A percentile compares a stretch with the other conserved stretches of the same genome.
Evolutionary conservation across 495 filamentous ascomycete species (phyloP).

Genomic region (Podospora sp.): DNA sequence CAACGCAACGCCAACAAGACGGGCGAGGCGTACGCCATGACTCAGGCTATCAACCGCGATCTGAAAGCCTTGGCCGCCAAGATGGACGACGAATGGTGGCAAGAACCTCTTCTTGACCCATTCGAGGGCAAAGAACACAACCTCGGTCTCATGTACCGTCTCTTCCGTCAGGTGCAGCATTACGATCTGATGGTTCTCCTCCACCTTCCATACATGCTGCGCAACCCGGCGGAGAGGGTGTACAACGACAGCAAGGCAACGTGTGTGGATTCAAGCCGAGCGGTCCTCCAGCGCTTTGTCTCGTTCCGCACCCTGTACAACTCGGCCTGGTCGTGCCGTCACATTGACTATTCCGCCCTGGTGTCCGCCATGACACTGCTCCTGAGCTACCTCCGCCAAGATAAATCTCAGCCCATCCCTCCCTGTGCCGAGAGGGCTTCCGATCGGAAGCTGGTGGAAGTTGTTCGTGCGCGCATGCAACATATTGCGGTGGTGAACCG

Average conservation of each 20-base stretch:
- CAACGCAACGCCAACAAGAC: conserved; percentile 42
- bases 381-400: conserved; percentile 42
- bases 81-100: conserved; percentile 46
- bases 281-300: conserved; percentile 46
- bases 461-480: conserved; percentile 45
- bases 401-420: conserved; percentile 26
- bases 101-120: conserved; percentile 23
- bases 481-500: conserved; percentile 37
- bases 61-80: conserved; percentile 43
- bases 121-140: conserved; percentile 21
- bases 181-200: conserved; percentile 46
- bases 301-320: conserved; percentile 39
- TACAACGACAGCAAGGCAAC: conserved; percentile 54
- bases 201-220: conserved; percentile 53
- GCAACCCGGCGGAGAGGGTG: conserved; percentile 43
- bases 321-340: conserved; percentile 43
- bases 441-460: conserved; percentile 37
- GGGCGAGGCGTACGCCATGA: conserved; percentile 30
- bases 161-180: conserved; percentile 51
- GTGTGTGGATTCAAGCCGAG: conserved; percentile 44
- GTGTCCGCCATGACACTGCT: conserved; percentile 50
- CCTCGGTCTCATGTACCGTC: conserved; percentile 31
- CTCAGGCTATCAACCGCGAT: conserved; percentile 49
- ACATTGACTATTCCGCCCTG: conserved; percentile 50
- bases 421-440: conserved; percentile 41